phyloP scores from a whole-genome alignment of 768 basidiomycete species.

The Rossbeevera mucosa region DNA sequence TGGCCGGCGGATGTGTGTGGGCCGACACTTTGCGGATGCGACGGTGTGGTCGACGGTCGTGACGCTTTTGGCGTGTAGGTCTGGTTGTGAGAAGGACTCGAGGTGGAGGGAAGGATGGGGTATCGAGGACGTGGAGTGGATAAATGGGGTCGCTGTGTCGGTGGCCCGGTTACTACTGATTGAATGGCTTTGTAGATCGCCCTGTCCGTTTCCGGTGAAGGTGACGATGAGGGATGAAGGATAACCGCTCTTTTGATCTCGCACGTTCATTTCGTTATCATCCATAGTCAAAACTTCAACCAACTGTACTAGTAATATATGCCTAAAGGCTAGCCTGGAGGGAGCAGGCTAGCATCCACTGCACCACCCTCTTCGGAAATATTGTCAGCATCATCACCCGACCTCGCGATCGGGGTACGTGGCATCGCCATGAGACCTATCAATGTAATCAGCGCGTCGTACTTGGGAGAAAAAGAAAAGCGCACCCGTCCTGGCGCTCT shows the following conservation, averaged over 20 bases:
- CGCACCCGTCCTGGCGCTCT: conserved; percentile 90
- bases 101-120: background rate
- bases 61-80: conserved; percentile 3
- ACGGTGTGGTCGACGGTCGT: conserved; percentile 1
- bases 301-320: no score
- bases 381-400: conserved; percentile 55
- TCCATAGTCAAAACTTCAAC: no score
- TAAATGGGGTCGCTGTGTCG: background rate
- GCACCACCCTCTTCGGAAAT: conserved; percentile 45
- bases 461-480: conserved; percentile 2
- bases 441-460: background rate
- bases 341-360: conserved; percentile 90
- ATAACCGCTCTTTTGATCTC: no score
- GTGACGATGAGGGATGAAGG: background rate
- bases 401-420: conserved; percentile 76
- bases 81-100: no score
- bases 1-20: conserved; percentile 1
- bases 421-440: conserved; percentile 98
- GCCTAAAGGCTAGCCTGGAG: conserved; percentile 96
- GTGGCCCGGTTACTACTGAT: background rate
- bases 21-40: background rate
- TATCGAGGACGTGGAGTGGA: background rate
- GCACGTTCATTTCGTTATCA: no score
- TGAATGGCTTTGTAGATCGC: background rate
- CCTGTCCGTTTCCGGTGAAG: conserved; percentile 4